Evolutionary conservation across 192 early-diverging fungal species (phyloP).

Genomic region (Allomyces macrogynus): DNA sequence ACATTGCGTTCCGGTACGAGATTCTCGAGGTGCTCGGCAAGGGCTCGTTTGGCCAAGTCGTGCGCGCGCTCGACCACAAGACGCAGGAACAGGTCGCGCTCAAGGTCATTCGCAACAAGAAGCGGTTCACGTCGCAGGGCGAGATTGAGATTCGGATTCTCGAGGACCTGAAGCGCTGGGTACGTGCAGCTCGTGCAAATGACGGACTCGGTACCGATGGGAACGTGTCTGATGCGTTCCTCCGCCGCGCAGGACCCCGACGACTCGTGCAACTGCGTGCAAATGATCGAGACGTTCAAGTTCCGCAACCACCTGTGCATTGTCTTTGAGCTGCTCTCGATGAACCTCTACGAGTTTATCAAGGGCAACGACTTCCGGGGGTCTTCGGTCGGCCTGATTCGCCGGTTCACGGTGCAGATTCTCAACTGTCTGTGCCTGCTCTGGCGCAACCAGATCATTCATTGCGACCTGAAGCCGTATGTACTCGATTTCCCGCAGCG

Average conservation of each 20-base stretch:
- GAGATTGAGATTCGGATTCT: slow-evolving; percentile 86
- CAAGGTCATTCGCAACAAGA: slow-evolving; percentile 92
- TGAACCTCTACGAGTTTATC: slow-evolving; percentile 93
- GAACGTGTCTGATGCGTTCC: too few relatives aligned
- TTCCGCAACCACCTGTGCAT: slow-evolving; percentile 94
- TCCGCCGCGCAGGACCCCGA: slow-evolving; percentile 80
- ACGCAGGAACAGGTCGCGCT: slow-evolving; percentile 65
- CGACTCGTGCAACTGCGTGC: slow-evolving; percentile 55
- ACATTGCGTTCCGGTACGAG: slow-evolving; percentile 81
- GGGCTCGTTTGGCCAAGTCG: slow-evolving; percentile 86
- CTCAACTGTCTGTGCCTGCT: slow-evolving; percentile 61
- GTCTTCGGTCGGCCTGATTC: slow-evolving; percentile 52
- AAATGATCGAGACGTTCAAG: slow-evolving; percentile 77
- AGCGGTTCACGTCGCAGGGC: slow-evolving; percentile 87
- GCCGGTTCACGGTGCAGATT: slow-evolving; percentile 53
- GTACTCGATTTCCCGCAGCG: slow-evolving; percentile 6
- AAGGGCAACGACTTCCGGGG: slow-evolving; percentile 82
- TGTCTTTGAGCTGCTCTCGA: slow-evolving; percentile 75
- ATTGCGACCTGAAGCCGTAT: slow-evolving; percentile 94
- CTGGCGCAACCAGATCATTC: slow-evolving; percentile 54
- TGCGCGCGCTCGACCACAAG: slow-evolving; percentile 87
- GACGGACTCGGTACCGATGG: too few relatives aligned
- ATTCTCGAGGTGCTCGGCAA: slow-evolving; percentile 76
- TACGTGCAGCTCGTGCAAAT: too few relatives aligned
- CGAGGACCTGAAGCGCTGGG: slow-evolving; percentile 59